A percentile compares a stretch with the other conserved stretches of the same genome.
Conservation (phyloP, 768 basidiomycete genomes). For the Boletus rex-veris region DNA sequence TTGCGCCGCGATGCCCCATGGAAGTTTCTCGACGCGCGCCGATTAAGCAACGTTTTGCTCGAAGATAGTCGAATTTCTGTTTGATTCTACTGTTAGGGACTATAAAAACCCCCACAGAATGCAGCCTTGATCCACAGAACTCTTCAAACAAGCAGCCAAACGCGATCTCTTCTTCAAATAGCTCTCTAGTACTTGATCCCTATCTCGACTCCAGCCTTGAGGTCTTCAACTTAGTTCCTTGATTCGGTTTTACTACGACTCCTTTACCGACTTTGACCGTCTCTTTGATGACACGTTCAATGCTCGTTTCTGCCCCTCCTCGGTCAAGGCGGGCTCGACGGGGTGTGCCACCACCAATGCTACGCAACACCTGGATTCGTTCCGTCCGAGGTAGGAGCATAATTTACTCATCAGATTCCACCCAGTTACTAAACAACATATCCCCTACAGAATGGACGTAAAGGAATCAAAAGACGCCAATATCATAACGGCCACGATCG, state of each 20-base stretch:
- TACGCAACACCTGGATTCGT: not conserved
- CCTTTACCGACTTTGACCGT: not conserved
- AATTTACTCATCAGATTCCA: too few relatives aligned
- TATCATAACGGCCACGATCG: conserved; percentile 40
- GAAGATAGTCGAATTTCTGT: too few relatives aligned
- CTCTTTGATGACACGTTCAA: not conserved
- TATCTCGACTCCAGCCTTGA: conserved; percentile 3
- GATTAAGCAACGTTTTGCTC: too few relatives aligned
- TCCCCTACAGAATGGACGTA: conserved; percentile 38
- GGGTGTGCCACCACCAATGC: not conserved
- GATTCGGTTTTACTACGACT: conserved; percentile 4
- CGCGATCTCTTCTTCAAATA: not conserved
- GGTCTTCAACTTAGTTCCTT: conserved; percentile 1
- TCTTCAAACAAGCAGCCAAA: not conserved
- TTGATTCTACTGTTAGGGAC: too few relatives aligned
- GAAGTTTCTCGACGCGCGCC: too few relatives aligned
- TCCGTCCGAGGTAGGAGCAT: conserved; percentile 20
- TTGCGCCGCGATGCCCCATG: too few relatives aligned
- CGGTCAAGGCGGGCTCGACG: not conserved
- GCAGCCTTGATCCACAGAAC: too few relatives aligned
- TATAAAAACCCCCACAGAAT: too few relatives aligned
- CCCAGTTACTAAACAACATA: too few relatives aligned
- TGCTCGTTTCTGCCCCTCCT: conserved; percentile 12
- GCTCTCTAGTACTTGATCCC: not conserved
- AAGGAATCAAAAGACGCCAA: conserved; percentile 40